A percentile compares a stretch with the other conserved stretches of the same genome.
phyloP scores from a whole-genome alignment of 495 filamentous ascomycete species.

The Hypoxylon perforatum region DNA sequence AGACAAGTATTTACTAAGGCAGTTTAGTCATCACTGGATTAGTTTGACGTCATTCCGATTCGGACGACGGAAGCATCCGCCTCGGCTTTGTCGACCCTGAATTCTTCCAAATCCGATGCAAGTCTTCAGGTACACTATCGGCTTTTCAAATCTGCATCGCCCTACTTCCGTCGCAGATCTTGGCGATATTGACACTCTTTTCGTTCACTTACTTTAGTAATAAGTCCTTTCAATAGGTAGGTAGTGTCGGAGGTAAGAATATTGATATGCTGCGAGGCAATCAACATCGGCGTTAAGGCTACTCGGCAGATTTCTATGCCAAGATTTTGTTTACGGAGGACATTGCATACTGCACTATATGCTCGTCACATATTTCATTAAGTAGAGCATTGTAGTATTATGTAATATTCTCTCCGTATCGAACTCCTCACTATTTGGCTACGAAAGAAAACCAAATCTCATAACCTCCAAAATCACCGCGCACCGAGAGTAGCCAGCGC shows the following conservation, averaged over 20 bases:
- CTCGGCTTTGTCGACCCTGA: conserved; percentile 17
- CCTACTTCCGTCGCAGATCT: neutral
- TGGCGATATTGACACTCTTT: neutral
- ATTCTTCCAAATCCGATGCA: conserved; percentile 25
- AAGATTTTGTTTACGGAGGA: too few relatives aligned
- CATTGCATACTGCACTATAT: too few relatives aligned
- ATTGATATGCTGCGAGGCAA: too few relatives aligned
- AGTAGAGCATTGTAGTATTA: neutral
- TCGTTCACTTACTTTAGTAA: neutral
- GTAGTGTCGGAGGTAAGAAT: neutral
- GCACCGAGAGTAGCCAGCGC: conserved; percentile 78
- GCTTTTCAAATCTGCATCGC: neutral
- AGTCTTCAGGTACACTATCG: neutral
- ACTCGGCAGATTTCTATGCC: too few relatives aligned
- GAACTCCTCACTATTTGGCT: neutral
- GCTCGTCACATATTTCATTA: too few relatives aligned
- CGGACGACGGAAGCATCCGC: neutral
- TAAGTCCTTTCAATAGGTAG: too few relatives aligned
- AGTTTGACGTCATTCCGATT: neutral
- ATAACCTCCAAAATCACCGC: conserved; percentile 24
- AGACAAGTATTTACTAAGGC: too few relatives aligned
- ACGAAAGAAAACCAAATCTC: neutral
- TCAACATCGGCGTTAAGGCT: too few relatives aligned
- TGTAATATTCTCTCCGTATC: neutral
- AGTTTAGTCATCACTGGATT: too few relatives aligned